Evolutionary conservation across 2,329 filamentous ascomycete genomes (phyloP), one percentile per base, ranked within the genome.

Genomic region (Colletotrichum destructivum): DNA sequence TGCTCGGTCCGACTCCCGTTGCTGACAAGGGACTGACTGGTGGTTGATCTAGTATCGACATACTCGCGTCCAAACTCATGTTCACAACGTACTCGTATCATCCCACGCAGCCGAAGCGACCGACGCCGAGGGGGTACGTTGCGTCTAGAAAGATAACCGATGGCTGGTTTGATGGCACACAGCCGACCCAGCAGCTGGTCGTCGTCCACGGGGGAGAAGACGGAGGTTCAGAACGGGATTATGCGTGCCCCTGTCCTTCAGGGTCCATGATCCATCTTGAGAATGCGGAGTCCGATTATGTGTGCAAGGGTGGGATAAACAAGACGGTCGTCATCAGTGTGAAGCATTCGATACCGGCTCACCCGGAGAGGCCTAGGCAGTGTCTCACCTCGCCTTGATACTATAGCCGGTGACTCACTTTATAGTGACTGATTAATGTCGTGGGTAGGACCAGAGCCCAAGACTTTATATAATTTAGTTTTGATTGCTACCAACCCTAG

Each of bases 21-120:
- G 35, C 44, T 57, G 40, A 54, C 40, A 12, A 51, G 40, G 31
- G n/a, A n/a, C n/a, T n/a, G 15, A 15, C 57, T 42, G 8, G 31
- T 35, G 31, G 31, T 5, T 12, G 11, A 4, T 5, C 5, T 44
- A 76, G 81, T 18, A 81, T 82, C 52, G 80, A 82, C 23, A 78
- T 82, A 5, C 75, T 82, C 12, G 80, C 80, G 7, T 81, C 80
- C 3, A 81, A 78, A 31, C 74, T 80, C 0, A 76, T 78, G 3
- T 79, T 79, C 51, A 73, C 65, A 13, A 62, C 46, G 0, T 54
- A 72, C 9, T 40, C 26, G 1, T 69, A 72, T 12, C 40, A 44
- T 2, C 52, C 40, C 7, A n/a, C 38, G 1, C 46, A 44, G 2
- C 40, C 59, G 2, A 26, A 18, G 7, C 46, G 40, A 21, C 42